phyloP scores from a whole-genome alignment of 2,329 filamentous ascomycete genomes.

The Sporothrix luriei region DNA sequence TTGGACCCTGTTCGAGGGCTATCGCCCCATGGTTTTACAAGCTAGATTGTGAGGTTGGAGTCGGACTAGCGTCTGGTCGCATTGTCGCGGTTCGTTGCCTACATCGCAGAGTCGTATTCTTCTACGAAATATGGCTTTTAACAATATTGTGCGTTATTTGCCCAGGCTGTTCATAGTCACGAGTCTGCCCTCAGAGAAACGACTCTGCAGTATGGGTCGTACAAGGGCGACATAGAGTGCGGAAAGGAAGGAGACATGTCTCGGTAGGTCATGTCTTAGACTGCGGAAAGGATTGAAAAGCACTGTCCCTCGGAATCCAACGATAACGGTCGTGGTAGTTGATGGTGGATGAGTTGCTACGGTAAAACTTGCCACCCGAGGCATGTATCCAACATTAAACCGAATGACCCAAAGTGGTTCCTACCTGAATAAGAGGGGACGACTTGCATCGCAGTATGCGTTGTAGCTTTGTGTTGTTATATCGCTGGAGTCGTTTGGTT shows the following conservation, averaged over 20 bases:
- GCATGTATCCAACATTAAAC: background rate
- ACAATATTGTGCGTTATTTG: too few species aligned
- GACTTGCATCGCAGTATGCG: background rate
- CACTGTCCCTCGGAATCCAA: background rate
- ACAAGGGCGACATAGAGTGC: conserved; percentile 14
- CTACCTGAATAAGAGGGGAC: background rate
- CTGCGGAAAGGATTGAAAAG: background rate
- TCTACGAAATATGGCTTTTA: too few species aligned
- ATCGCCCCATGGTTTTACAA: too few species aligned
- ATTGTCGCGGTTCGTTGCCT: too few species aligned
- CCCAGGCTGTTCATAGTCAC: too few species aligned
- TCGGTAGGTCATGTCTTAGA: background rate
- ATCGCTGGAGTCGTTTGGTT: background rate
- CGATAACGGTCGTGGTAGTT: too few species aligned
- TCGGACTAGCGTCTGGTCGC: too few species aligned
- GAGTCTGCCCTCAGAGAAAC: too few species aligned
- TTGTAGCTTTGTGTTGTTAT: conserved; percentile 8
- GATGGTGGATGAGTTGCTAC: too few species aligned
- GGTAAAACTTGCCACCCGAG: background rate
- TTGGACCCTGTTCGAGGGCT: too few species aligned
- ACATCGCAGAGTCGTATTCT: too few species aligned
- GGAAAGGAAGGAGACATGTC: background rate
- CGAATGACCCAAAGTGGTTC: background rate
- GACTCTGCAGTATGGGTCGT: background rate
- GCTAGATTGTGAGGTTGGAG: too few species aligned